phyloP scores from a whole-genome alignment of 805 yeast species.

The Saccharomycopsis babjevae region DNA sequence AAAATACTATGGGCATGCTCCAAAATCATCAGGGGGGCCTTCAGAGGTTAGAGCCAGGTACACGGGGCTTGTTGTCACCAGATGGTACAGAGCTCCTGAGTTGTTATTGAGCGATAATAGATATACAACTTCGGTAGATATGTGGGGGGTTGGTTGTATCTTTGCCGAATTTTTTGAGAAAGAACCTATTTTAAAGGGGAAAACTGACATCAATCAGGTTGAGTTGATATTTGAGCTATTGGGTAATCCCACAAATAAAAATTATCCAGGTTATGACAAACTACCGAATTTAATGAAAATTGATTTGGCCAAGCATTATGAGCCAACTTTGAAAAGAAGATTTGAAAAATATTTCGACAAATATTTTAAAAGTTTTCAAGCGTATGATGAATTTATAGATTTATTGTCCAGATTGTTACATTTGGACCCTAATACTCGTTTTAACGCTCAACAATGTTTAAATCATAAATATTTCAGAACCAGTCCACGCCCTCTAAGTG shows the following conservation, averaged over 20 bases:
- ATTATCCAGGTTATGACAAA: slow-evolving; percentile 24
- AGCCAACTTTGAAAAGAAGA: slow-evolving; percentile 37
- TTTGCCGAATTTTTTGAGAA: slow-evolving; percentile 81
- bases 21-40: slow-evolving; percentile 27
- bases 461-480: slow-evolving; percentile 56
- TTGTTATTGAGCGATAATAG: slow-evolving; percentile 75
- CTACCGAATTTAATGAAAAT: slow-evolving; percentile 50
- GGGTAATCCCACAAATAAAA: slow-evolving; percentile 57
- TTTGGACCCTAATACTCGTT: slow-evolving; percentile 62
- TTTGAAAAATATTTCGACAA: slow-evolving; percentile 33
- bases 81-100: slow-evolving; percentile 98
- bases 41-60: slow-evolving; percentile 27
- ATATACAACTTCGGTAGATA: slow-evolving; percentile 90
- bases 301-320: slow-evolving; percentile 19
- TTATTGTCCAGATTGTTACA: slow-evolving; percentile 53
- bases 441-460: slow-evolving; percentile 73
- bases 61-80: slow-evolving; percentile 73
- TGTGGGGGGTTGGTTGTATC: slow-evolving; percentile 98
- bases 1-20: slow-evolving; percentile 52
- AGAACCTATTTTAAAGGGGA: slow-evolving; percentile 79
- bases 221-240: slow-evolving; percentile 66
- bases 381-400: slow-evolving; percentile 31
- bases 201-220: slow-evolving; percentile 81
- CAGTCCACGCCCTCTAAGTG: slow-evolving; percentile 56
- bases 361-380: slow-evolving; percentile 23